Evolutionary conservation across 2,329 filamentous ascomycete species (phyloP), one percentile per base, ranked within the genome.

Genomic region (Colletotrichum euphorbiae): DNA sequence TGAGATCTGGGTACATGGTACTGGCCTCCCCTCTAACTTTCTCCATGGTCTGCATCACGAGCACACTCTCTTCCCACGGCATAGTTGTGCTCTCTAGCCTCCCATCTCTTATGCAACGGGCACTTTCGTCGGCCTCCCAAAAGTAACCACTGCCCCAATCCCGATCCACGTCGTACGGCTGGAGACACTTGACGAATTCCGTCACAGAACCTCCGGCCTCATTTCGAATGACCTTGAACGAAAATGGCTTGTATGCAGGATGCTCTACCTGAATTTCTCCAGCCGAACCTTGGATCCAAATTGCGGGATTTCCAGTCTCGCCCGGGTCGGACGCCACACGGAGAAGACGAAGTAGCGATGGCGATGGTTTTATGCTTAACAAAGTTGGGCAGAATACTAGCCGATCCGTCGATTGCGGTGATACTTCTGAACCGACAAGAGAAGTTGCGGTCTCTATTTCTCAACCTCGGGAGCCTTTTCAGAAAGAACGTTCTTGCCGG

Each of bases 401-500:
- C 93, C 71, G 86, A 86, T 80, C 94, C 91, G 77, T 97, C 93
- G 17, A 89, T 89, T 8, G 92, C 92, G 1, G 91, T 93, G 28
- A 78, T 93, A 93, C 75, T 91, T 91, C 75, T 88, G 89, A 73
- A 94, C 88, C 59, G 91, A 87, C 0, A 89, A 86, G 11, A 89
- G 80, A 3, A 95, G 89, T 46, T 82, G 84, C n/a, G 5, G 93
- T 1, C 85, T 75, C 77, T 93, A 87, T 73, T 93, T 91, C 58
- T 86, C 82, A n/a, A 85, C 84, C 71, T 89, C 84, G 2, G 90
- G 85, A n/a, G n/a, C n/a, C n/a, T n/a, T n/a, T n/a, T n/a, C n/a
- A n/a, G n/a, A 97, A 24, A 97, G 86, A 21, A 97, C 93, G 74
- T 95, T 86, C 84, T 97, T 97, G 73, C 92, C 92, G 3, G 91